These are phyloP conservation scores for Cordyceps cateniannulata DNA, from an alignment of 2,329 filamentous ascomycete genomes.

Conservation along the genomic window DNA sequence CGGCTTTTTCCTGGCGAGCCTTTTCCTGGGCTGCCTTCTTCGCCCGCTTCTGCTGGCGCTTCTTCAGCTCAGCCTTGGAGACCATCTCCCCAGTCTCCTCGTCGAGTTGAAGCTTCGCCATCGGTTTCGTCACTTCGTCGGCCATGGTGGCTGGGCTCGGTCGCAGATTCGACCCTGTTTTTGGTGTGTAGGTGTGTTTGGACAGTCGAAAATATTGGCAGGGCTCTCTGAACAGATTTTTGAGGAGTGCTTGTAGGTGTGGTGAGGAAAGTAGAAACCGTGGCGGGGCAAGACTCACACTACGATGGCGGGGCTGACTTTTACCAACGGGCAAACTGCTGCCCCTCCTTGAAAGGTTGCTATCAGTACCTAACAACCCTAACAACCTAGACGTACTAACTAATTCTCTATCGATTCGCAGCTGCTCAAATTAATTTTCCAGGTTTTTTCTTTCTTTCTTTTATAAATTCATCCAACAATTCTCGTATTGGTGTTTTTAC, in stretches of 20 bases:
- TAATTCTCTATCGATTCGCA: no score
- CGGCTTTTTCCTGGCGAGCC: conserved; percentile 78
- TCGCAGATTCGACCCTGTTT: neutral
- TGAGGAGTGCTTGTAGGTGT: neutral
- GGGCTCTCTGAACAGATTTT: neutral
- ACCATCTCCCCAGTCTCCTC: conserved; percentile 60
- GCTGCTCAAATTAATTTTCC: no score
- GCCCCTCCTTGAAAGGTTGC: neutral
- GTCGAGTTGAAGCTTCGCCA: conserved; percentile 54
- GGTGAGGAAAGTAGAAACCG: neutral
- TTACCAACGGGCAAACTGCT: neutral
- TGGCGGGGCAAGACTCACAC: conserved; percentile 3
- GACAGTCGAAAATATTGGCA: neutral
- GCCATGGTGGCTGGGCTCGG: conserved; percentile 31
- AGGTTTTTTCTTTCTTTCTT: no score
- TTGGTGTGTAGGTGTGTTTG: neutral
- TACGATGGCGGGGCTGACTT: conserved; percentile 1
- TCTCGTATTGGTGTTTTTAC: no score
- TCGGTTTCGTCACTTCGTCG: conserved; percentile 39
- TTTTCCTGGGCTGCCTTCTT: conserved; percentile 55
- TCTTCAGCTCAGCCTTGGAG: conserved; percentile 56
- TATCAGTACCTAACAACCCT: neutral
- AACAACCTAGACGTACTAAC: no score
- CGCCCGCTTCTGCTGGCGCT: conserved; percentile 48
- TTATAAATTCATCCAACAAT: no score